These are phyloP conservation scores for Calonectria hawksworthii DNA, from an alignment of 2,329 filamentous ascomycete genomes.

Conservation along the genomic window DNA sequence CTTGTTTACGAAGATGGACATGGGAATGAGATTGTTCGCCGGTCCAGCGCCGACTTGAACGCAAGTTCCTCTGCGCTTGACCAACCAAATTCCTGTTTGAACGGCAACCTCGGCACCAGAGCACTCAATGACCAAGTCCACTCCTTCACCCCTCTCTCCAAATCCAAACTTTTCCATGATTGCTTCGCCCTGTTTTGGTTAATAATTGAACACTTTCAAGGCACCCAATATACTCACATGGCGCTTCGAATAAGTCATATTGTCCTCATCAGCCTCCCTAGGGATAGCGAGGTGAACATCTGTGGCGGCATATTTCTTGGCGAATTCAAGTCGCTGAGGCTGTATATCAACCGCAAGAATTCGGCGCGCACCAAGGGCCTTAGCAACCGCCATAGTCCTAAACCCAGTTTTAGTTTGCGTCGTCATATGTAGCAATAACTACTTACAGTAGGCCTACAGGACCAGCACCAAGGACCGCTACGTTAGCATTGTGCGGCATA, in stretches of 20 bases:
- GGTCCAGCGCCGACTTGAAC: neutral
- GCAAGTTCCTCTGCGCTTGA: conserved; percentile 9
- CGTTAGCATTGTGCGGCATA: conserved; percentile 1
- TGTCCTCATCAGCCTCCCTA: neutral
- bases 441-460: neutral
- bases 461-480: neutral
- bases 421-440: neutral
- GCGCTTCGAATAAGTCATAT: neutral
- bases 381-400: conserved; percentile 1
- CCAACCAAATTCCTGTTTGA: neutral
- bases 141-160: neutral
- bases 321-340: neutral
- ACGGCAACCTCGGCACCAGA: conserved; percentile 1
- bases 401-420: too few species aligned
- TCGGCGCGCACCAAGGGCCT: neutral
- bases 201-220: too few species aligned
- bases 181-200: neutral
- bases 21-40: conserved; percentile 1
- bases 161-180: conserved; percentile 14
- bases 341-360: neutral
- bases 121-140: neutral
- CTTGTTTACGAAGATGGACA: conserved; percentile 7
- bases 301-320: neutral
- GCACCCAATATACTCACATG: neutral
- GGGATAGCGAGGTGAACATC: neutral